These are phyloP conservation scores for Gossypium stocksii DNA, from an alignment of 345 rosid genomes.

Conservation along the genomic window DNA sequence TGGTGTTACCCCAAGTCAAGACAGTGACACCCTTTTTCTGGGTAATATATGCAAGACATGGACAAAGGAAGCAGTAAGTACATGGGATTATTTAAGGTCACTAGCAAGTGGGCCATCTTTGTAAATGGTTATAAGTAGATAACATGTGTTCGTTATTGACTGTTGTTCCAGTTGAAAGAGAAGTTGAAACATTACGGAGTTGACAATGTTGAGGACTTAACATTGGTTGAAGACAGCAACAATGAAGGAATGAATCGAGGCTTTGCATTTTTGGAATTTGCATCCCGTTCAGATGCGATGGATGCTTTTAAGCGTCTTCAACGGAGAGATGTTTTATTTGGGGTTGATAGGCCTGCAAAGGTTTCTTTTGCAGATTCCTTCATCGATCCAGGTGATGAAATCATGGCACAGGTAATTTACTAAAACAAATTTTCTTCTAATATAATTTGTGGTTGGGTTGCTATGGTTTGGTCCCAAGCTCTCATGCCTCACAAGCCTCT, in stretches of 20 bases:
- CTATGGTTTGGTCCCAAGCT: neutral
- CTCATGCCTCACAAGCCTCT: neutral
- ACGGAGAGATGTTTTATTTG: conserved; percentile 84
- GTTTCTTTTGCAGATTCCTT: conserved; percentile 96
- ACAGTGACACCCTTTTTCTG: conserved; percentile 90
- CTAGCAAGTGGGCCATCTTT: conserved; percentile 15
- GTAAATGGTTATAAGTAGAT: conserved; percentile 12
- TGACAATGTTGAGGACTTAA: conserved; percentile 78
- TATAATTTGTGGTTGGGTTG: neutral
- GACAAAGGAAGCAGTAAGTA: conserved; percentile 94
- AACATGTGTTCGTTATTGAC: conserved; percentile 25
- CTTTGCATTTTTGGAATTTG: conserved; percentile 91
- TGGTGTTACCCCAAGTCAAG: conserved; percentile 94
- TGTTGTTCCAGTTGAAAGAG: conserved; percentile 77
- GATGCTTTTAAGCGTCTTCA: conserved; percentile 92
- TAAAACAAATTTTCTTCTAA: neutral
- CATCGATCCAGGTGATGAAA: conserved; percentile 91
- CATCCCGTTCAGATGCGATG: conserved; percentile 92
- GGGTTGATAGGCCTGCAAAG: conserved; percentile 97
- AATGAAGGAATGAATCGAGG: conserved; percentile 86
- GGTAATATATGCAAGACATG: conserved; percentile 96
- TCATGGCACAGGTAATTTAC: conserved; percentile 89
- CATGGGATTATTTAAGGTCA: conserved; percentile 23
- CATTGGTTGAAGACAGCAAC: conserved; percentile 91
- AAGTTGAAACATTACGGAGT: conserved; percentile 96